Evolutionary conservation across 169 alveolate species (phyloP).

Genomic region (Besnoitia besnoiti): DNA sequence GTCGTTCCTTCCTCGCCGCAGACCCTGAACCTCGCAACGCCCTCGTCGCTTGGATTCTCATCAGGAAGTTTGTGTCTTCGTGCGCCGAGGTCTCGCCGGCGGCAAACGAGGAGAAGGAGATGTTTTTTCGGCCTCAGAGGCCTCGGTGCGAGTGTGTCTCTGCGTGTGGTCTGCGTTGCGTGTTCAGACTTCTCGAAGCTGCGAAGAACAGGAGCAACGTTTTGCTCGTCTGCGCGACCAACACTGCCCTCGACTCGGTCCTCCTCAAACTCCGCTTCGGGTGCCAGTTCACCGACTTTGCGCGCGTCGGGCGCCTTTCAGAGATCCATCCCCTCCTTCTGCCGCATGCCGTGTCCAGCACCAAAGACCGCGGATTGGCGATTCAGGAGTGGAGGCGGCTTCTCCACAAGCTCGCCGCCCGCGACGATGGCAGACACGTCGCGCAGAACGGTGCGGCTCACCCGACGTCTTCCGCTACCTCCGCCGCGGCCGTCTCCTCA

Average conservation of each 20-base stretch:
- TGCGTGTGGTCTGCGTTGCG: neutral
- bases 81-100: neutral
- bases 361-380: slow-evolving; percentile 43
- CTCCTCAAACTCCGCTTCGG: slow-evolving; percentile 51
- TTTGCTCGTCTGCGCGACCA: slow-evolving; percentile 61
- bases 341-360: slow-evolving; percentile 63
- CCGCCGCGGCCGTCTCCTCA: neutral
- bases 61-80: neutral
- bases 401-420: neutral
- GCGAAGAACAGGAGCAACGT: slow-evolving; percentile 53
- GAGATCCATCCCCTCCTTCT: slow-evolving; percentile 64
- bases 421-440: neutral
- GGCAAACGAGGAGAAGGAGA: no score
- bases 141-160: neutral
- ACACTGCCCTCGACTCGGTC: slow-evolving; percentile 66
- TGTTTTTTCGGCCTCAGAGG: neutral
- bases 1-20: no score
- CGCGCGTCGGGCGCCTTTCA: slow-evolving; percentile 65
- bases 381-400: slow-evolving; percentile 29
- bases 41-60: neutral
- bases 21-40: neutral
- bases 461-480: neutral
- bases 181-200: slow-evolving; percentile 46
- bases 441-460: neutral
- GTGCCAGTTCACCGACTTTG: slow-evolving; percentile 49